phyloP scores from a whole-genome alignment of 78 protist genomes.

The slime mould (Dictyostelium discoideum) region DNA sequence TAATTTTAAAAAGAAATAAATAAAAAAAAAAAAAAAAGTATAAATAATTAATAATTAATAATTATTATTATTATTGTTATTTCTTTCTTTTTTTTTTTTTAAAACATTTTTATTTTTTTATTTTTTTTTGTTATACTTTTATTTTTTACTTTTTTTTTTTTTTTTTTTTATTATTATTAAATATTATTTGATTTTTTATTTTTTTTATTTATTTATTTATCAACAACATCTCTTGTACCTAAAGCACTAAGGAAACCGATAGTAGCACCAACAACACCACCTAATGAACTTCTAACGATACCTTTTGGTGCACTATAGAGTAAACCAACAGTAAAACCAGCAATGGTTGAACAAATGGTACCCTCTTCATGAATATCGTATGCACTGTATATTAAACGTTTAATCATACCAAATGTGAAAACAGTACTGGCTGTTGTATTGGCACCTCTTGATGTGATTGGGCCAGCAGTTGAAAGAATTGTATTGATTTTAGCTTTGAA shows the following conservation, averaged over 20 bases:
- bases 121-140: too few relatives aligned
- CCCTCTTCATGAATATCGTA: conserved; percentile 12
- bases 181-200: neutral
- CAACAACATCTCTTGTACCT: neutral
- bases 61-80: too few relatives aligned
- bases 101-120: too few relatives aligned
- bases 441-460: neutral
- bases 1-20: neutral
- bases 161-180: neutral
- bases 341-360: neutral
- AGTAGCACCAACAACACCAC: neutral
- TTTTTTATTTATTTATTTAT: neutral
- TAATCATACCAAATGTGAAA: conserved; percentile 1
- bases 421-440: neutral
- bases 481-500: neutral
- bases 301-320: conserved; percentile 13
- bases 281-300: neutral
- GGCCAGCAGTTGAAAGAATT: neutral
- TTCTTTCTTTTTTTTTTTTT: too few relatives aligned
- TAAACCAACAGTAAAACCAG: neutral
- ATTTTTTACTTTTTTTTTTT: too few relatives aligned
- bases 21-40: neutral
- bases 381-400: neutral
- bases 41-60: too few relatives aligned
- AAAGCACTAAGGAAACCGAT: neutral